phyloP scores from a whole-genome alignment of 1,284 basidiomycete genomes.

The Tilletia horrida region DNA sequence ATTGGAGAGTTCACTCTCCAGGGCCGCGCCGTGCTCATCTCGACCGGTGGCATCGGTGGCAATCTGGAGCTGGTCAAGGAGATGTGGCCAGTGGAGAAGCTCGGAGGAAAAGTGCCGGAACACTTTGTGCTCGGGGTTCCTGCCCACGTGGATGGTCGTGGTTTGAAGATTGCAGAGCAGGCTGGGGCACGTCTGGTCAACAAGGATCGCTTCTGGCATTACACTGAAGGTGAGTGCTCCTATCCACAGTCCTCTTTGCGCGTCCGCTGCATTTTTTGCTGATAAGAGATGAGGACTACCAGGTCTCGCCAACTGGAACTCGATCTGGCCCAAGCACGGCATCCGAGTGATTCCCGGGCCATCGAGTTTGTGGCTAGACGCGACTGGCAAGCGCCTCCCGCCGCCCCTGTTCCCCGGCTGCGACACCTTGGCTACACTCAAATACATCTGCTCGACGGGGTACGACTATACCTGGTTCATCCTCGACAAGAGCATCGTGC shows the following conservation, averaged over 20 bases:
- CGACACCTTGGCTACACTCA: slow-evolving; percentile 26
- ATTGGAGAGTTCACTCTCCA: slow-evolving; percentile 22
- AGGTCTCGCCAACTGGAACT: slow-evolving; percentile 26
- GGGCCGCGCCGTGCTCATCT: slow-evolving; percentile 25
- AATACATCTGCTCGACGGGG: slow-evolving; percentile 25
- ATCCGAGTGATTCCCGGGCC: slow-evolving; percentile 29
- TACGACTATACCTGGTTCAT: slow-evolving; percentile 29
- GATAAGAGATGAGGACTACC: no score
- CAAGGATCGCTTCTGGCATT: slow-evolving; percentile 27
- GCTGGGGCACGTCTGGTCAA: slow-evolving; percentile 25
- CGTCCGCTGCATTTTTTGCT: no score
- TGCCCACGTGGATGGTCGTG: slow-evolving; percentile 26
- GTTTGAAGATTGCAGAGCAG: slow-evolving; percentile 21
- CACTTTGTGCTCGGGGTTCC: slow-evolving; percentile 26
- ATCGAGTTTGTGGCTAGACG: slow-evolving; percentile 28
- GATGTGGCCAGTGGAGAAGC: slow-evolving; percentile 23
- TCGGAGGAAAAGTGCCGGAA: slow-evolving; percentile 21
- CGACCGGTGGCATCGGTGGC: slow-evolving; percentile 28
- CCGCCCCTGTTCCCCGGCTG: slow-evolving; percentile 25
- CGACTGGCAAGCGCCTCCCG: slow-evolving; percentile 26
- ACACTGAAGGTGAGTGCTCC: slow-evolving; percentile 24
- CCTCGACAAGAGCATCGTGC: slow-evolving; percentile 23
- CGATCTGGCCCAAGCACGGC: slow-evolving; percentile 29
- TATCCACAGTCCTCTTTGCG: no score
- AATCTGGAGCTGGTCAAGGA: slow-evolving; percentile 24